Evolutionary conservation across 1,284 basidiomycete genomes (phyloP).

Genomic region (Neolentinus lepideus): DNA sequence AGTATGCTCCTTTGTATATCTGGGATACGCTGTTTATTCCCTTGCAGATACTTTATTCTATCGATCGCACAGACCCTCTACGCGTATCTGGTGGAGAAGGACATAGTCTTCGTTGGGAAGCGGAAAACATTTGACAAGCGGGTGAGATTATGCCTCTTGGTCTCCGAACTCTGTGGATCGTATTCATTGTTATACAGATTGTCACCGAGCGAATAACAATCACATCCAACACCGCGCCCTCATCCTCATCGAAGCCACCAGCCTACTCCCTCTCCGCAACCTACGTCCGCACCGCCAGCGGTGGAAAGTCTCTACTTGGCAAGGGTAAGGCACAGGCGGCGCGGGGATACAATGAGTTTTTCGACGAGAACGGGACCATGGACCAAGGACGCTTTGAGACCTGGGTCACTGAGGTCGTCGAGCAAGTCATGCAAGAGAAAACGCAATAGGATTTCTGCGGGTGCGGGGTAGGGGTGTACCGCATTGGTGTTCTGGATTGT

Average conservation of each 20-base stretch:
- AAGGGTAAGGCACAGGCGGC: slow-evolving; percentile 49
- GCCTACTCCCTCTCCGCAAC: slow-evolving; percentile 55
- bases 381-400: slow-evolving; percentile 62
- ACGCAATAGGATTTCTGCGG: slow-evolving; percentile 4
- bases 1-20: slow-evolving; percentile 24
- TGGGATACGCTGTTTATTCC: slow-evolving; percentile 1
- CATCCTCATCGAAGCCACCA: slow-evolving; percentile 33
- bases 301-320: slow-evolving; percentile 69
- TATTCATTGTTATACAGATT: slow-evolving; percentile 41
- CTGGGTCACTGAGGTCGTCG: slow-evolving; percentile 66
- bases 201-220: slow-evolving; percentile 77
- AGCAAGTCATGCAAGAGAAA: slow-evolving; percentile 26
- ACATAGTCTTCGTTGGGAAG: slow-evolving; percentile 76
- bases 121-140: slow-evolving; percentile 80
- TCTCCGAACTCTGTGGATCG: not conserved
- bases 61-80: slow-evolving; percentile 69
- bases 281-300: slow-evolving; percentile 69
- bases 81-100: slow-evolving; percentile 73
- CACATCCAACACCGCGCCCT: slow-evolving; percentile 54
- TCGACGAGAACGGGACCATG: slow-evolving; percentile 65
- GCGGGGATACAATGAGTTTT: slow-evolving; percentile 58
- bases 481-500: not conserved
- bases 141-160: slow-evolving; percentile 35
- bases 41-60: slow-evolving; percentile 61
- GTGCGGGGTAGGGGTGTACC: slow-evolving; percentile 5